Evolutionary conservation across 2,329 filamentous ascomycete species (phyloP).

Genomic region (Pochonia chlamydosporia): DNA sequence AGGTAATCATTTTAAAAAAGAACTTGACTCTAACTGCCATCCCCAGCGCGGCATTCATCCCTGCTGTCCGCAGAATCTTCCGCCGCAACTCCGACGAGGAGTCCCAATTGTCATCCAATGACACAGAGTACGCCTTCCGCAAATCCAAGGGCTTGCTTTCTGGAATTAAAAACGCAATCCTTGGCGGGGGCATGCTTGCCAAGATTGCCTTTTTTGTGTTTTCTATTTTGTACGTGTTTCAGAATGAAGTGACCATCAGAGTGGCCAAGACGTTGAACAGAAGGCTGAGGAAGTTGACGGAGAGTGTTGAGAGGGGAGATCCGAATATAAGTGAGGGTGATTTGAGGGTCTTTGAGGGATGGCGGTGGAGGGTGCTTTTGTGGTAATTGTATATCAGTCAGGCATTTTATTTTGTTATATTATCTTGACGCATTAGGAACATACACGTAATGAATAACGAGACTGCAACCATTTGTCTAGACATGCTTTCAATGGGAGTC

Average conservation of each 20-base stretch:
- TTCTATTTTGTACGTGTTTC: conserved; percentile 52
- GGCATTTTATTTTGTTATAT: too few species aligned
- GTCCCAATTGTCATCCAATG: conserved; percentile 34
- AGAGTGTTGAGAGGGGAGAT: conserved; percentile 42
- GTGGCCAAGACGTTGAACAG: conserved; percentile 47
- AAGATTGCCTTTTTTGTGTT: conserved; percentile 49
- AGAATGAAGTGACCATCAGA: conserved; percentile 51
- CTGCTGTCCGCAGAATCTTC: conserved; percentile 46
- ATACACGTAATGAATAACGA: too few species aligned
- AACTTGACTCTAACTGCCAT: conserved; percentile 4
- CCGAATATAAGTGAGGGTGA: conserved; percentile 42
- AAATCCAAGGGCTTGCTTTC: conserved; percentile 43
- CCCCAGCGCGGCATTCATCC: conserved; percentile 44
- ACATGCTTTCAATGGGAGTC: too few species aligned
- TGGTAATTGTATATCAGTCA: too few species aligned
- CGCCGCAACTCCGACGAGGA: conserved; percentile 35
- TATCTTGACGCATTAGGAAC: too few species aligned
- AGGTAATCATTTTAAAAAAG: neutral
- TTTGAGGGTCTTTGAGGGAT: conserved; percentile 43
- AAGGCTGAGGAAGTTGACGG: conserved; percentile 40
- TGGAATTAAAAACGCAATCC: conserved; percentile 40
- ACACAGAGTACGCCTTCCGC: conserved; percentile 53
- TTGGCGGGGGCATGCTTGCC: conserved; percentile 39
- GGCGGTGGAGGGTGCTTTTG: conserved; percentile 50
- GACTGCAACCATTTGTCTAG: too few species aligned